Evolutionary conservation across 208 protist species (phyloP).

Genomic region (Trypanosoma scelopori): DNA sequence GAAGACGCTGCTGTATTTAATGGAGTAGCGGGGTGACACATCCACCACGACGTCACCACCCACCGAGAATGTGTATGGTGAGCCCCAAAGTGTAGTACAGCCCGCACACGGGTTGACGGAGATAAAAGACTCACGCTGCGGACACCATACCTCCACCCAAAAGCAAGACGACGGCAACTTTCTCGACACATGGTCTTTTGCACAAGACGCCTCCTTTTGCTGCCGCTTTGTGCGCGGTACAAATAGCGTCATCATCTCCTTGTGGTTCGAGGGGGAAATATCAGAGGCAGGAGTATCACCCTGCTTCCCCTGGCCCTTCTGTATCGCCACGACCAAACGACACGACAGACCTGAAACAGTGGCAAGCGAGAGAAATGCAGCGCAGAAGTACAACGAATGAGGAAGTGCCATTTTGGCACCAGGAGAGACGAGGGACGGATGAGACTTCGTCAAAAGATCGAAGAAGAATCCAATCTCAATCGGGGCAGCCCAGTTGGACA

Average conservation of each 20-base stretch:
- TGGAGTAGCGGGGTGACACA: constrained; percentile 80
- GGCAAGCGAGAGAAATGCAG: constrained; percentile 44
- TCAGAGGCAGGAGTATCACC: constrained; percentile 11
- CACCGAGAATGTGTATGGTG: constrained; percentile 82
- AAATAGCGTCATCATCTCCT: constrained; percentile 33
- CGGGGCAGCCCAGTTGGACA: constrained; percentile 28
- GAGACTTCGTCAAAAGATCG: constrained; percentile 4
- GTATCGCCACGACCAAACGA: constrained; percentile 42
- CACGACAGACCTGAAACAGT: constrained; percentile 41
- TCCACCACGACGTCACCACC: constrained; percentile 69
- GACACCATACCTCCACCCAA: constrained; percentile 90
- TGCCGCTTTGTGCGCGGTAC: constrained; percentile 22
- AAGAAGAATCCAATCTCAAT: constrained; percentile 23
- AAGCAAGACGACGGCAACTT: constrained; percentile 75
- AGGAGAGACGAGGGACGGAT: neutral
- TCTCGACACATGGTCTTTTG: constrained; percentile 33
- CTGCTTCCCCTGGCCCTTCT: constrained; percentile 14
- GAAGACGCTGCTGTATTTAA: constrained; percentile 75
- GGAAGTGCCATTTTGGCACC: constrained; percentile 18
- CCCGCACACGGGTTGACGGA: constrained; percentile 80
- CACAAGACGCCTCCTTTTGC: constrained; percentile 5
- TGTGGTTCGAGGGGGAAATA: constrained; percentile 1
- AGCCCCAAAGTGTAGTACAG: constrained; percentile 77
- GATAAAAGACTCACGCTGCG: constrained; percentile 71
- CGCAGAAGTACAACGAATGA: constrained; percentile 32